These are phyloP conservation scores for Prunus dulcis DNA, from an alignment of 306 rosid genomes.

Conservation along the genomic window DNA sequence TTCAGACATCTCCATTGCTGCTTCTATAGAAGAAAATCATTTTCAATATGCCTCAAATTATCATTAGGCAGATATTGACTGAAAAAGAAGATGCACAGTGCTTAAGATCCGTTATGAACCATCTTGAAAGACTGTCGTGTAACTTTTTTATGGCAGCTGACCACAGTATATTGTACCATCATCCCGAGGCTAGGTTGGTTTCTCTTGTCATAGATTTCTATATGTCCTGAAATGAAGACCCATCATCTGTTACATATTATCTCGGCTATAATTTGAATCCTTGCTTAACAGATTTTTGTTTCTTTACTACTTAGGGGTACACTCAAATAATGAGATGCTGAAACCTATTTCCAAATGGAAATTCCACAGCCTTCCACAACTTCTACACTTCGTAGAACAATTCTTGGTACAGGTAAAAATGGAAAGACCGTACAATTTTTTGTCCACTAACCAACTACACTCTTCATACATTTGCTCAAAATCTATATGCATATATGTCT, in stretches of 20 bases:
- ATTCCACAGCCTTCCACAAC: slow-evolving; percentile 9
- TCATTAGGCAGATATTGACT: too few species aligned
- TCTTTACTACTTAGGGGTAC: background rate
- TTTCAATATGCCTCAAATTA: background rate
- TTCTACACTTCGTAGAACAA: slow-evolving; percentile 10
- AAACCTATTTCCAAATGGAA: background rate
- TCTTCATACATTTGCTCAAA: slow-evolving; percentile 1
- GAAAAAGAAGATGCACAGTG: too few species aligned
- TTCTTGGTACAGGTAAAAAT: slow-evolving; percentile 1
- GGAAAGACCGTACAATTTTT: slow-evolving; percentile 1
- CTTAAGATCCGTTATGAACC: too few species aligned
- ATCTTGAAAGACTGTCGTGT: too few species aligned
- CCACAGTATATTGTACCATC: background rate
- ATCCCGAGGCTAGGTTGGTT: background rate
- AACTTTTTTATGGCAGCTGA: too few species aligned
- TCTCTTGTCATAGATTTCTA: too few species aligned
- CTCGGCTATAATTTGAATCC: background rate
- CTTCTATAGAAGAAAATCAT: background rate
- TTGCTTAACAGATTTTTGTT: background rate
- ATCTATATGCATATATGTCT: background rate
- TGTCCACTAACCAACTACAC: slow-evolving; percentile 10
- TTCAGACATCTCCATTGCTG: too few species aligned
- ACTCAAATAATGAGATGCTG: background rate
- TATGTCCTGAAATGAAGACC: background rate
- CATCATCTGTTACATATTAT: background rate